Evolutionary conservation across 495 filamentous ascomycete species (phyloP), one percentile per base, ranked within the genome.

Genomic region (Tuber borchii): DNA sequence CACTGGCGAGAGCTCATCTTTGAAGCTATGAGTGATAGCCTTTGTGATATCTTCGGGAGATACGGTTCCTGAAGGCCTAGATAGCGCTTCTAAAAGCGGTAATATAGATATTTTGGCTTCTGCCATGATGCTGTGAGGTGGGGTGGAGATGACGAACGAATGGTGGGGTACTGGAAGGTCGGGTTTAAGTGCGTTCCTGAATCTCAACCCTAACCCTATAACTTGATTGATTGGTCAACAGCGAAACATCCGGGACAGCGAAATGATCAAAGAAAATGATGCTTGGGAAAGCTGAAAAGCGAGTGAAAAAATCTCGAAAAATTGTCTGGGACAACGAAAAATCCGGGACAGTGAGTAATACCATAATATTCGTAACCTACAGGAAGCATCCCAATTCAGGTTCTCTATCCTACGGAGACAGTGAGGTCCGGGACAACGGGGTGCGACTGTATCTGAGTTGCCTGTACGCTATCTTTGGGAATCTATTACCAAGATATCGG

Each of bases 1-100:
- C 10, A 94, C 91, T 40, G 91, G 89, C 1, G 91, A 94, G 2
- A 97, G 86, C 65, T 89, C 87, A 84, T 97, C 90, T 40, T 92
- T 93, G 82, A 98, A 97, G 82, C 97, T 95, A 78, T 92, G 87
- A 4, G 93, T 90, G 78, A 99, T 90, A 22, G 95, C 94, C 12
- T 90, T 85, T 74, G 94, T 93, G 80, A 99, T 95, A 76, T 97
- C 92, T 48, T 90, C 87, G 31, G 94, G 90, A 31, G 89, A 88
- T 19, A 94, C 90, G 16, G 83, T 82, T 0, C 88, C 86, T 45
- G 88, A 86, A 72, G 92, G 90, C 88, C 92, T 91, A 22, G 87
- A 89, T 39, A 98, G 88, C 56, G 90, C 88, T 76, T 92, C 90
- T 72, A 98, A 90, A 22, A 98, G 88, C 22, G 92, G 90, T 10